phyloP scores from a whole-genome alignment of 2,329 filamentous ascomycete species.

The Leptographium lundbergii region DNA sequence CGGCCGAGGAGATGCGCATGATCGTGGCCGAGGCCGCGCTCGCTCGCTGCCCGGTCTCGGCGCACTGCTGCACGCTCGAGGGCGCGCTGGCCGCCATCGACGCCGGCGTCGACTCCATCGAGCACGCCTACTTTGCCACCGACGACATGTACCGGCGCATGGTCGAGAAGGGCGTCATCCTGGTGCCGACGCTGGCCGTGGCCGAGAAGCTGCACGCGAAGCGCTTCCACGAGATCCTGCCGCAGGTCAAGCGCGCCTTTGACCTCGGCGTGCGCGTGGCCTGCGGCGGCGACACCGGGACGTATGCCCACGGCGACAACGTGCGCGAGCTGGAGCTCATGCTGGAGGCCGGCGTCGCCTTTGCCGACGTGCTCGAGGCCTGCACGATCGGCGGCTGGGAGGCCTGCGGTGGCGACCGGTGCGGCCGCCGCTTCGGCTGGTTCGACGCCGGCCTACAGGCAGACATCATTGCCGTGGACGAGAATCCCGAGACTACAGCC shows the following conservation, averaged over 20 bases:
- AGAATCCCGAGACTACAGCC: conserved; percentile 28
- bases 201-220: conserved; percentile 21
- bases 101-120: conserved; percentile 34
- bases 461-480: conserved; percentile 36
- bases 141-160: conserved; percentile 30
- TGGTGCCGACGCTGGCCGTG: conserved; percentile 39
- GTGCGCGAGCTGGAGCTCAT: conserved; percentile 40
- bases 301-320: conserved; percentile 39
- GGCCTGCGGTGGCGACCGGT: conserved; percentile 38
- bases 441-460: conserved; percentile 32
- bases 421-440: conserved; percentile 38
- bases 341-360: conserved; percentile 33
- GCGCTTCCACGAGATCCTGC: conserved; percentile 20
- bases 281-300: conserved; percentile 40
- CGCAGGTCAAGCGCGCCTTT: conserved; percentile 29
- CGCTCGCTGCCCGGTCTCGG: conserved; percentile 27
- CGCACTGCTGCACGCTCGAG: conserved; percentile 27
- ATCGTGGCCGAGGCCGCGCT: conserved; percentile 34
- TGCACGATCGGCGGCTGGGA: conserved; percentile 41
- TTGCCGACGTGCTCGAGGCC: conserved; percentile 35
- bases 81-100: conserved; percentile 31
- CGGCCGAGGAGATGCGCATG: conserved; percentile 34
- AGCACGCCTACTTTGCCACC: conserved; percentile 28
- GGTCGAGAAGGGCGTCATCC: conserved; percentile 31
- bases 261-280: conserved; percentile 36